Conservation (phyloP, 1,139 yeast genomes). For the Eremothecium cymbalariae region DNA sequence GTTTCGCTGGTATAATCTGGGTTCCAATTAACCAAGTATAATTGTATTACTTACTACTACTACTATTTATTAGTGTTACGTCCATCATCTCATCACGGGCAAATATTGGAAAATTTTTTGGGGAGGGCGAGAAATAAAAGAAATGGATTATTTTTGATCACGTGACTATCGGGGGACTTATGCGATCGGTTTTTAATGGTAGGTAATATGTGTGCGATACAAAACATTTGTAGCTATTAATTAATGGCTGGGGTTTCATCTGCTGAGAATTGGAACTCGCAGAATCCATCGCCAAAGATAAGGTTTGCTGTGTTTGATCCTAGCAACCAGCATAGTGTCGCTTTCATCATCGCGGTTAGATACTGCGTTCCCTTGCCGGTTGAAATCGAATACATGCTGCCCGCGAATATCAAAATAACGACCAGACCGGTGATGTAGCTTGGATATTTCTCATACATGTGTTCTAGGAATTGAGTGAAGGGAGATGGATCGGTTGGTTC, state of each 20-base stretch:
- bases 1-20: too few relatives aligned
- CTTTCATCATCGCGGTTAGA: constrained; percentile 10
- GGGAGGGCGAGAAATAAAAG: not conserved
- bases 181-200: too few relatives aligned
- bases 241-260: constrained; percentile 1
- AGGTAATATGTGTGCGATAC: too few relatives aligned
- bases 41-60: too few relatives aligned
- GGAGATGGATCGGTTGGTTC: not conserved
- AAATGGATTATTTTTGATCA: not conserved
- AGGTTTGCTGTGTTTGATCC: constrained; percentile 11
- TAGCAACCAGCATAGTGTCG: constrained; percentile 10
- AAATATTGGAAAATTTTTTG: not conserved
- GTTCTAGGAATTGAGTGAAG: constrained; percentile 2
- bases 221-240: constrained; percentile 4
- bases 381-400: constrained; percentile 10
- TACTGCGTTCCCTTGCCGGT: constrained; percentile 12
- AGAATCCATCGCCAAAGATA: constrained; percentile 11
- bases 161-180: too few relatives aligned
- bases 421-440: constrained; percentile 6
- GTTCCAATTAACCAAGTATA: too few relatives aligned
- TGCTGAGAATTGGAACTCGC: constrained; percentile 8
- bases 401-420: constrained; percentile 3
- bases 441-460: constrained; percentile 8
- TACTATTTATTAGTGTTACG: too few relatives aligned
- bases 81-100: constrained; percentile 9